Conservation (phyloP, 164 flowering plant species). For the Santalum album region DNA sequence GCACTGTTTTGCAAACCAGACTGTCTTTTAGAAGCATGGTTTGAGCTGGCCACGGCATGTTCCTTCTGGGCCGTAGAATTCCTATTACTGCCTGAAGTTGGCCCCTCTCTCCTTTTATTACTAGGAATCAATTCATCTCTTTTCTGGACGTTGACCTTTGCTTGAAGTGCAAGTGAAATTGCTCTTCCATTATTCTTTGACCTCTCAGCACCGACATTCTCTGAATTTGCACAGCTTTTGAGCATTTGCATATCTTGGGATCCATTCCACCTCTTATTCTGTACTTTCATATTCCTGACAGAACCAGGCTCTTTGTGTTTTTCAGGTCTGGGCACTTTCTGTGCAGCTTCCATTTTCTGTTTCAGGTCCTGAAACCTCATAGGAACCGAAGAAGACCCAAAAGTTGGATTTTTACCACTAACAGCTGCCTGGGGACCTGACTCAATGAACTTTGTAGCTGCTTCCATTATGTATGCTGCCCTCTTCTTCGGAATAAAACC, state of each 20-base stretch:
- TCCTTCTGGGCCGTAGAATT: slow-evolving; percentile 24
- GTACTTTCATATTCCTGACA: slow-evolving; percentile 16
- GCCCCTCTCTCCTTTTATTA: slow-evolving; percentile 22
- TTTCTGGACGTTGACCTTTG: slow-evolving; percentile 29
- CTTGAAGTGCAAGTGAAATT: slow-evolving; percentile 24
- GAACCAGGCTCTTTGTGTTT: slow-evolving; percentile 15
- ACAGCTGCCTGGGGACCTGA: slow-evolving; percentile 32
- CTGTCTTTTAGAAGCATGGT: slow-evolving; percentile 15
- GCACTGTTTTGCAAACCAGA: slow-evolving; percentile 13
- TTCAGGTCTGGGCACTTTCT: slow-evolving; percentile 23
- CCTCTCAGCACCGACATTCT: slow-evolving; percentile 13
- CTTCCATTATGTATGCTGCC: slow-evolving; percentile 84
- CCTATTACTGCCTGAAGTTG: slow-evolving; percentile 14
- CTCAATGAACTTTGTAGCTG: slow-evolving; percentile 73
- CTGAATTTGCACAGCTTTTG: slow-evolving; percentile 15
- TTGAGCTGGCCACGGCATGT: slow-evolving; percentile 19
- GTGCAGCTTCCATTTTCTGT: slow-evolving; percentile 44
- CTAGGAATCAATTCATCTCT: slow-evolving; percentile 21
- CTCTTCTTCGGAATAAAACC: slow-evolving; percentile 46
- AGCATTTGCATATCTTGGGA: slow-evolving; percentile 7
- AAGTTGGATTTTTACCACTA: slow-evolving; percentile 22
- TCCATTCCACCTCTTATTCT: slow-evolving; percentile 12
- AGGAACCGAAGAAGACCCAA: slow-evolving; percentile 39
- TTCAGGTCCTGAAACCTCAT: slow-evolving; percentile 44
- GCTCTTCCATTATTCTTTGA: slow-evolving; percentile 25